Percentiles rank a stretch among this genome's conserved stretches.
Evolutionary conservation across 164 flowering plant species (phyloP).

Genomic region (Cinnamomum micranthum): DNA sequence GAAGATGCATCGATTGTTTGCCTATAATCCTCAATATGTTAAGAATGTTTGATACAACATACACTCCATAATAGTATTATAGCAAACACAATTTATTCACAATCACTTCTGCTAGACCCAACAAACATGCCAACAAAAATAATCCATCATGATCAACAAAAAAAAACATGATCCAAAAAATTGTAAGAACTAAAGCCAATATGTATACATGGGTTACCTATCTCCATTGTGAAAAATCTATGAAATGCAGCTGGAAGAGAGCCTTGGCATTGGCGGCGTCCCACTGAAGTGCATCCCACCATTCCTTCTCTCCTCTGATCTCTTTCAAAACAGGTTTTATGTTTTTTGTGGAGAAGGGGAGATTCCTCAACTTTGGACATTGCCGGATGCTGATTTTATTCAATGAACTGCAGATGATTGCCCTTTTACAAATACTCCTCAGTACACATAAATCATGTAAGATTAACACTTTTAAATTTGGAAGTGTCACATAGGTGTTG

Average conservation of each 20-base stretch:
- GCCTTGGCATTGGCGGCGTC: neutral
- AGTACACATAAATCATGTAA: neutral
- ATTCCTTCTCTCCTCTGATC: constrained; percentile 2
- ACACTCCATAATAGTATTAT: no score
- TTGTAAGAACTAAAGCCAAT: neutral
- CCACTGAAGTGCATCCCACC: constrained; percentile 4
- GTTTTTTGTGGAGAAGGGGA: neutral
- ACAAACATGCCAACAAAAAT: neutral
- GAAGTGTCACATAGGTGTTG: neutral
- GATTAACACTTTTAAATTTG: neutral
- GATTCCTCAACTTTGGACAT: constrained; percentile 5
- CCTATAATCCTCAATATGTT: neutral
- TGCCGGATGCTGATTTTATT: neutral
- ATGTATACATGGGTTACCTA: neutral
- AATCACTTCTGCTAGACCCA: neutral
- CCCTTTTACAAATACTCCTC: neutral
- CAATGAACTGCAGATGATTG: neutral
- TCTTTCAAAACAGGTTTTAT: neutral
- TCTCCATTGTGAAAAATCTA: neutral
- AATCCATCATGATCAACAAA: no score
- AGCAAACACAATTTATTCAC: neutral
- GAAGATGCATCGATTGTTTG: neutral
- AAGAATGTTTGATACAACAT: no score
- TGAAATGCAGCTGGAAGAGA: neutral
- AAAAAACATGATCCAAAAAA: neutral